Base-by-base conservation (phyloP, 148 eudicot species). In the Hydrangea macrophylla region DNA sequence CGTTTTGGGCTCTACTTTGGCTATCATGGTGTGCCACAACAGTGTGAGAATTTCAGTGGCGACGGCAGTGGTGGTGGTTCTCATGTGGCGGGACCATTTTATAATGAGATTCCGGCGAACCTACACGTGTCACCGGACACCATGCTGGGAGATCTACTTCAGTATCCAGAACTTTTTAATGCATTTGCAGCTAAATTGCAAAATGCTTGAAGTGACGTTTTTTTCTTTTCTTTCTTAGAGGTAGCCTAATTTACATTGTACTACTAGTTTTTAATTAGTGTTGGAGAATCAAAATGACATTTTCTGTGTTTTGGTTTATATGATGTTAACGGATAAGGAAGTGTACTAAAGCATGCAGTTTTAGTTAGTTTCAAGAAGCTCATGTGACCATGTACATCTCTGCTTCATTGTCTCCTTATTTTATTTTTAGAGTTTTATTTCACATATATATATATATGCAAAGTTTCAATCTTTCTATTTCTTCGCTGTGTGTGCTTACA, bases 111-210 rank as follows among this genome's bases (percentile, higher is more conserved):
- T 33, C 76, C 65, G 54, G 51, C 27, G 32, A 66, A 62, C 20
- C 1, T 62, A 7, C 73, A 62, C 11, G 27, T 66, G 13, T 57
- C 69, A 25, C 39, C 61, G 12, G 62, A 56, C 27, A 65, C 67
- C 20, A 25, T 51, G 62, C 11, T 67, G 22, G 83, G 67, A 2
- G 83, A 77, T 62, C 48, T 72, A 2, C 68, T 77, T 71, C 83
- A 80, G 61, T 77, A 79, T 24, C 74, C 75, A 2, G 86, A 82
- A 7, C 60, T 72, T 50, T 27, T 76, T 27, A 60, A 75, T 48
- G 53, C 64, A 7, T 74, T 71, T 30, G 69, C 82, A 11, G 75
- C 86, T 54, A 74, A 71, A 9, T 0, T 78, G 33, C 75, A 65
- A 28, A 82, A 79, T 73, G 74, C 60, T 59, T 79, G 58, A 72